These are phyloP conservation scores for Lichtheimia hyalospora DNA, from an alignment of 371 early-diverging fungal genomes.

Conservation along the genomic window DNA sequence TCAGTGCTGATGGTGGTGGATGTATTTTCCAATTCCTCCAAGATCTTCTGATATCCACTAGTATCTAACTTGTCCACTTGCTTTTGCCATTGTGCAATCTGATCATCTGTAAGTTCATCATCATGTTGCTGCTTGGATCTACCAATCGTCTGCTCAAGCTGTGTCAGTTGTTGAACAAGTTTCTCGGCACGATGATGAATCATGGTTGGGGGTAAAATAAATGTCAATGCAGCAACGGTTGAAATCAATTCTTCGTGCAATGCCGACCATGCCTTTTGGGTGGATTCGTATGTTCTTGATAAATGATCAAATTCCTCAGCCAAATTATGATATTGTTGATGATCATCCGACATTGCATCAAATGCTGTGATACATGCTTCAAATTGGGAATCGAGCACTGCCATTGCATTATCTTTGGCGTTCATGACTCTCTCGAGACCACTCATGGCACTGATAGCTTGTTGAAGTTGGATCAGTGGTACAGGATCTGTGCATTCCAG, in stretches of 20 bases:
- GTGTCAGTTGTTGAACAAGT: slow-evolving; percentile 18
- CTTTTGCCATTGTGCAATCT: slow-evolving; percentile 39
- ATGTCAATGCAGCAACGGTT: slow-evolving; percentile 11
- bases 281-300: not conserved
- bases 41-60: not conserved
- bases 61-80: slow-evolving; percentile 33
- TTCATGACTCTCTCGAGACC: slow-evolving; percentile 25
- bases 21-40: too few relatives aligned
- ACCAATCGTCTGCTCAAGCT: slow-evolving; percentile 17
- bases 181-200: slow-evolving; percentile 17
- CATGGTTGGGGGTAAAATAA: slow-evolving; percentile 31
- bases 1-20: not conserved
- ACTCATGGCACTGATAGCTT: slow-evolving; percentile 34
- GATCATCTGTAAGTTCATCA: slow-evolving; percentile 25
- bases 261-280: too few relatives aligned
- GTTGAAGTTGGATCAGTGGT: slow-evolving; percentile 25
- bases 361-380: slow-evolving; percentile 17
- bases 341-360: slow-evolving; percentile 1
- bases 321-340: not conserved
- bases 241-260: too few relatives aligned
- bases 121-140: slow-evolving; percentile 6
- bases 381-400: slow-evolving; percentile 11
- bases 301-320: slow-evolving; percentile 12
- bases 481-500: slow-evolving; percentile 9
- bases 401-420: slow-evolving; percentile 10